phyloP scores from a whole-genome alignment of 2,329 filamentous ascomycete species.

The Aspergillus sp. region DNA sequence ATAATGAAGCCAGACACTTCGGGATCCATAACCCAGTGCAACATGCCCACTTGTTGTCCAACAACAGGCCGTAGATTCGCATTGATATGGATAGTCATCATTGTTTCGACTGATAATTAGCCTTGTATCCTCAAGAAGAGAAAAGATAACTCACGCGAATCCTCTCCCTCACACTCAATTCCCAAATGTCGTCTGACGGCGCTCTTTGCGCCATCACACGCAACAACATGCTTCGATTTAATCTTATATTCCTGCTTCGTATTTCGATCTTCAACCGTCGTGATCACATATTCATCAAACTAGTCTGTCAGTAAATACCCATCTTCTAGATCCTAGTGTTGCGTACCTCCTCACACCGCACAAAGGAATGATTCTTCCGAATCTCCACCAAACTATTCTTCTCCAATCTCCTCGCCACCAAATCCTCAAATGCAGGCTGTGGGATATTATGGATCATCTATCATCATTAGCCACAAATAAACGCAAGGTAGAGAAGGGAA shows the following conservation, averaged over 20 bases:
- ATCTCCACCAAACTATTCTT: constrained; percentile 11
- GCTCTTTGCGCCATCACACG: constrained; percentile 33
- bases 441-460: constrained; percentile 43
- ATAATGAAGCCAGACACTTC: constrained; percentile 42
- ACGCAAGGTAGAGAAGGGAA: not conserved
- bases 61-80: constrained; percentile 37
- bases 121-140: too few relatives aligned
- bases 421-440: constrained; percentile 37
- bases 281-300: constrained; percentile 18
- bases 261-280: constrained; percentile 24
- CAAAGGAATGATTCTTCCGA: constrained; percentile 22
- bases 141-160: constrained; percentile 29
- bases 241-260: constrained; percentile 20
- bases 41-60: constrained; percentile 36
- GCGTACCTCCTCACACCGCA: constrained; percentile 28
- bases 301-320: constrained; percentile 2
- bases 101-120: too few relatives aligned
- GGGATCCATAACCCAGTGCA: constrained; percentile 44
- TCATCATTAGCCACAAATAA: not conserved
- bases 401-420: constrained; percentile 21
- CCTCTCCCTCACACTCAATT: constrained; percentile 39
- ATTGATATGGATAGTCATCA: constrained; percentile 47
- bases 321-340: not conserved
- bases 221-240: constrained; percentile 29
- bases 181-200: constrained; percentile 26